phyloP scores from a whole-genome alignment of 306 rosid genomes.

The Glycyrrhiza uralensis region DNA sequence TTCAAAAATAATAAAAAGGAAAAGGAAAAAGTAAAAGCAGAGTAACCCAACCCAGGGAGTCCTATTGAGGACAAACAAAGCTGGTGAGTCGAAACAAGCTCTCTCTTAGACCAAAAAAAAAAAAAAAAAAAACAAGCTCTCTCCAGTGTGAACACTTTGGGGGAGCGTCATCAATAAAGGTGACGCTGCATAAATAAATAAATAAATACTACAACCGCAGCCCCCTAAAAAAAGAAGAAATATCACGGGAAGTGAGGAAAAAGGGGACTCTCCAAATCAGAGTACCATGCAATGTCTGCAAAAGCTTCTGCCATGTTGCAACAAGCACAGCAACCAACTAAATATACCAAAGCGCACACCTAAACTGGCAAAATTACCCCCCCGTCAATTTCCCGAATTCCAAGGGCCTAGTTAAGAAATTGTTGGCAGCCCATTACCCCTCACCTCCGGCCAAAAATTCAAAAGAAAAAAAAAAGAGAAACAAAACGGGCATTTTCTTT shows the following conservation, averaged over 20 bases:
- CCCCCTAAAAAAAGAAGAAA: conserved; percentile 38
- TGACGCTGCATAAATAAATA: not conserved
- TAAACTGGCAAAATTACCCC: conserved; percentile 31
- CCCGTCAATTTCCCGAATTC: conserved; percentile 21
- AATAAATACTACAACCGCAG: conserved; percentile 32
- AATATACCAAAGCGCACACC: conserved; percentile 16
- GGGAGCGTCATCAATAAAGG: conserved; percentile 32
- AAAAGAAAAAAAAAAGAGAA: not conserved
- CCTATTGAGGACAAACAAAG: conserved; percentile 12
- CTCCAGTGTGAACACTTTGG: not conserved
- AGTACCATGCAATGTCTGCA: conserved; percentile 42
- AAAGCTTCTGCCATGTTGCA: conserved; percentile 56
- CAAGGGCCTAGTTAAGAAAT: conserved; percentile 8
- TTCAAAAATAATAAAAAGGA: not conserved
- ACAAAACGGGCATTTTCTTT: conserved; percentile 27
- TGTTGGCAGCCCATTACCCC: not conserved
- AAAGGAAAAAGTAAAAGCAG: not conserved
- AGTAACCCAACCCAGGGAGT: not conserved
- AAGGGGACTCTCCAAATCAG: conserved; percentile 35
- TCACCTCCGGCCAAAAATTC: conserved; percentile 13
- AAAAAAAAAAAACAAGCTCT: too few relatives aligned
- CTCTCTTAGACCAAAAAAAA: too few relatives aligned
- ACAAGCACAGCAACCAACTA: conserved; percentile 35
- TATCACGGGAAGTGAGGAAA: conserved; percentile 51
- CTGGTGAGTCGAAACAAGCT: conserved; percentile 14